phyloP scores from a whole-genome alignment of 495 filamentous ascomycete genomes.

The Aspergillus biplanus region DNA sequence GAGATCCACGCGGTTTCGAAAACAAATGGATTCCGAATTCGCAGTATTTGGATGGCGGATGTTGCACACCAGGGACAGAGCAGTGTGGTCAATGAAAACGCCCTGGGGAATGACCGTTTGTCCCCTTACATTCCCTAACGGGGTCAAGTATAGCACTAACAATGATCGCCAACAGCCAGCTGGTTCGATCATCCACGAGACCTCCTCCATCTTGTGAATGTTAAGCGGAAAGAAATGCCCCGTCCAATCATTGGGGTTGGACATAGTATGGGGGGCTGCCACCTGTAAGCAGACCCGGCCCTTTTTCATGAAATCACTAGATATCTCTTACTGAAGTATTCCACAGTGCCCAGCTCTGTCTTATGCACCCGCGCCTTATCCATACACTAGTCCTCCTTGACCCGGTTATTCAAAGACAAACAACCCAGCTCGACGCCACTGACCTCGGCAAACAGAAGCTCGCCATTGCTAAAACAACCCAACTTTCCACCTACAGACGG shows the following conservation, averaged over 20 bases:
- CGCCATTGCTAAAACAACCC: slow-evolving; percentile 46
- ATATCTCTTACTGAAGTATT: slow-evolving; percentile 16
- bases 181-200: slow-evolving; percentile 91
- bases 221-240: slow-evolving; percentile 80
- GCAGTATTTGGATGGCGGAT: slow-evolving; percentile 86
- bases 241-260: slow-evolving; percentile 88
- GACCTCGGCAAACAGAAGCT: slow-evolving; percentile 29
- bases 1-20: slow-evolving; percentile 63
- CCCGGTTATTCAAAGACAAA: slow-evolving; percentile 68
- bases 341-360: slow-evolving; percentile 55
- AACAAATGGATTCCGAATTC: slow-evolving; percentile 66
- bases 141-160: slow-evolving; percentile 10
- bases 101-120: slow-evolving; percentile 79
- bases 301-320: background rate
- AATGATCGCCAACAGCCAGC: slow-evolving; percentile 51
- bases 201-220: slow-evolving; percentile 84
- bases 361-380: slow-evolving; percentile 84
- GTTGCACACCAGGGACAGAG: slow-evolving; percentile 76
- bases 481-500: slow-evolving; percentile 63
- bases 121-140: slow-evolving; percentile 1
- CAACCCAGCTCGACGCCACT: slow-evolving; percentile 41
- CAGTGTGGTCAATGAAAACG: slow-evolving; percentile 72
- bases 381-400: slow-evolving; percentile 78
- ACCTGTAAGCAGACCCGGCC: slow-evolving; percentile 45
- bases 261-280: slow-evolving; percentile 84